Base-by-base conservation (phyloP, 495 filamentous ascomycete species). In the Penicillium odoratum region DNA sequence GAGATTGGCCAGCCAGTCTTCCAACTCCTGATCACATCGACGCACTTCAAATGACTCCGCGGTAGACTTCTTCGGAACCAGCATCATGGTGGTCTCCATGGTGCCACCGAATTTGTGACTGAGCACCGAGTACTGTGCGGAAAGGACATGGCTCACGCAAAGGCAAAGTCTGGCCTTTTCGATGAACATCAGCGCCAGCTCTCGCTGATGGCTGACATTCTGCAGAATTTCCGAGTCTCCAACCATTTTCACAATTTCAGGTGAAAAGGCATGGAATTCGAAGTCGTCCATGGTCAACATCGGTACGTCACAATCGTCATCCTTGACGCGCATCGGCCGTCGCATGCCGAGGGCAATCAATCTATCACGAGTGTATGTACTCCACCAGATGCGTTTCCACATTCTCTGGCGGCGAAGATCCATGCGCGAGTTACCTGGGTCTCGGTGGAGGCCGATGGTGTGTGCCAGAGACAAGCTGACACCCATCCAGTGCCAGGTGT, bases 371-470 rank as follows among this genome's bases (percentile, higher is more conserved):
- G 93, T 94, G 63, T 93, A 94, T 55, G 88, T 92, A 48, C 89
- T 92, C 92, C 92, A 96, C 92, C 92, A 97, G 54, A 97, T 91
- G 33, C 91, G 79, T 71, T 92, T 95, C 90, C 90, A 93, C 60
- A 96, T 76, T 58, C 83, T 85, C 64, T 89, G 87, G 68, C 85
- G 84, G 52, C 83, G 79, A 18, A 78, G 64, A 29, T 87, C 80
- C 87, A 93, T 91, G 56, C 80, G 84, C 42, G 86, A 88, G 42
- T 88, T 86, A 5, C 80, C 84, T 34, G 91, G 91, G 63, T 95
- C 88, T 44, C 89, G 86, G 70, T 95, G 88, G 3, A 94, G 76
- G 8, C 90, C 90, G 57, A 94, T 92, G 5, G 89, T 93, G 68
- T 92, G 88, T 56, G 88, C 89, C 16, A 93, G 72, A 31, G 89